Conservation (phyloP, 2,329 filamentous ascomycete species). For the Plenodomus tracheiphilus region DNA sequence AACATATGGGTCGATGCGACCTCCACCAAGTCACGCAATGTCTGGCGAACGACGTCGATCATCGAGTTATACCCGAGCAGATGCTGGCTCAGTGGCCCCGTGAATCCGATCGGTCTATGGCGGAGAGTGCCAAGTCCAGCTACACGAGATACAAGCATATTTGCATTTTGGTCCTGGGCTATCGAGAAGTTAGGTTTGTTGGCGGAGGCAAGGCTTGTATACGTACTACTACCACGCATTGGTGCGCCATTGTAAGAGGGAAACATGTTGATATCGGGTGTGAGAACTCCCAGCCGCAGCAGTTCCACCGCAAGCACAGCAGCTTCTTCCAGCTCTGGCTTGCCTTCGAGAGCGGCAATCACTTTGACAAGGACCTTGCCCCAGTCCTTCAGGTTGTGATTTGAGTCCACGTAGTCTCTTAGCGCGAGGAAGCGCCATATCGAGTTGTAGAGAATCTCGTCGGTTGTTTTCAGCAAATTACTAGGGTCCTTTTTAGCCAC, state of each 20-base stretch:
- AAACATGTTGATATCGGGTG: slow-evolving; percentile 66
- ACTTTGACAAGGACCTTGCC: slow-evolving; percentile 73
- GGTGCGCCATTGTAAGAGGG: slow-evolving; percentile 60
- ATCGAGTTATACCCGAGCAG: slow-evolving; percentile 85
- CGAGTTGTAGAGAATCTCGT: slow-evolving; percentile 73
- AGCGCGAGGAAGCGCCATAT: slow-evolving; percentile 90
- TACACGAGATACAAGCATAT: slow-evolving; percentile 82
- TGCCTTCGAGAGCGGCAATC: slow-evolving; percentile 63
- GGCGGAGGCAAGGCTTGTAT: not conserved
- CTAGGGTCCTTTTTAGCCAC: slow-evolving; percentile 59
- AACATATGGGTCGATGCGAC: slow-evolving; percentile 80
- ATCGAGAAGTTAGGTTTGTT: slow-evolving; percentile 21
- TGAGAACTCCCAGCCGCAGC: slow-evolving; percentile 76
- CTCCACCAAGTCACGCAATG: slow-evolving; percentile 81
- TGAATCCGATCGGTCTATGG: slow-evolving; percentile 87
- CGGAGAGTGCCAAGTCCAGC: slow-evolving; percentile 80
- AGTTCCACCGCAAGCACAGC: slow-evolving; percentile 85
- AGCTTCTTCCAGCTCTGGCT: slow-evolving; percentile 70
- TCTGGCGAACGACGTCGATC: slow-evolving; percentile 75
- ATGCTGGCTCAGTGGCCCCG: slow-evolving; percentile 88
- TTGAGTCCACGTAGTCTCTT: slow-evolving; percentile 78
- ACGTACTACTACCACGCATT: slow-evolving; percentile 55
- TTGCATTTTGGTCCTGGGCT: slow-evolving; percentile 75
- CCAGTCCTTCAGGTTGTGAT: slow-evolving; percentile 81
- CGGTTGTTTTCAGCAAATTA: slow-evolving; percentile 60